Evolutionary conservation across 371 early-diverging fungal species (phyloP).

Genomic region (Batkoa obscura): DNA sequence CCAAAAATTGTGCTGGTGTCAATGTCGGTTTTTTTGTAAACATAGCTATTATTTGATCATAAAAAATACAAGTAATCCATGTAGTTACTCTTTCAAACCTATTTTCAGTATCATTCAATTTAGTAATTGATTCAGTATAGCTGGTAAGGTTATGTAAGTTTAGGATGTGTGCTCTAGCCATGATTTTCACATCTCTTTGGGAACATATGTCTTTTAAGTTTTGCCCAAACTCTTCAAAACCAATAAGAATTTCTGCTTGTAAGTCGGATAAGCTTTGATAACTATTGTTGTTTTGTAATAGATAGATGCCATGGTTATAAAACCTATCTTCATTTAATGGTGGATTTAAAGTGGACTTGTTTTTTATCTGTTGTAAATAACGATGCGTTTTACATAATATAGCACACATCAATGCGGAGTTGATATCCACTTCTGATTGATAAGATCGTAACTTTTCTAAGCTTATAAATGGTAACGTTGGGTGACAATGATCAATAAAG

Average conservation of each 20-base stretch:
- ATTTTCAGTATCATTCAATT: neutral
- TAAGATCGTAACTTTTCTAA: neutral
- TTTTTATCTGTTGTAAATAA: neutral
- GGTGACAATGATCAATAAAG: neutral
- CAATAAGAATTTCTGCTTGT: neutral
- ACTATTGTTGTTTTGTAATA: neutral
- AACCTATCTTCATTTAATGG: neutral
- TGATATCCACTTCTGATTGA: neutral
- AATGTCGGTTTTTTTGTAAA: neutral
- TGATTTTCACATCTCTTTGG: neutral
- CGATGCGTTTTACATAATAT: neutral
- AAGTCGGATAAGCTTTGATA: neutral
- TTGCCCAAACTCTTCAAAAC: neutral
- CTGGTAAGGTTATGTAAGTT: neutral
- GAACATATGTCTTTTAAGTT: neutral
- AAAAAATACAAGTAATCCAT: neutral
- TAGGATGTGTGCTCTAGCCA: neutral
- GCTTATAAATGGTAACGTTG: neutral
- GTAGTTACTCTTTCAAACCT: neutral
- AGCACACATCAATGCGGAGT: neutral
- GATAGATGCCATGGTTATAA: neutral
- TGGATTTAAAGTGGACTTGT: neutral
- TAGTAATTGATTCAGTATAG: neutral
- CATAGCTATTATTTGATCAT: neutral
- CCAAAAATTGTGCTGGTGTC: neutral